These are phyloP conservation scores for Phycomyces blakesleeanus DNA, from an alignment of 192 early-diverging fungal genomes.

Conservation along the genomic window DNA sequence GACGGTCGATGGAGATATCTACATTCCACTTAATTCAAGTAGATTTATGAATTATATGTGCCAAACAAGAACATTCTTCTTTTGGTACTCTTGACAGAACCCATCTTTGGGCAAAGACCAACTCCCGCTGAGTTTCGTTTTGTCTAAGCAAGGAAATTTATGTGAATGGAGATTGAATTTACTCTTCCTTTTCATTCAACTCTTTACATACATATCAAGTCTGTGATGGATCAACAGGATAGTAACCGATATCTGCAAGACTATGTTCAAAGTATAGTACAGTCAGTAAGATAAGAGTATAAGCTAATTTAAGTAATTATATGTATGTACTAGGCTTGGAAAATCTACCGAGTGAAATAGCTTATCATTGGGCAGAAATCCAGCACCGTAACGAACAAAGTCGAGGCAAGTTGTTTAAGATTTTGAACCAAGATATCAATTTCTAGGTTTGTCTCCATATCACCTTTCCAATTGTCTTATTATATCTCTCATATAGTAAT, in stretches of 20 bases:
- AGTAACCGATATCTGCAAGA: constrained; percentile 29
- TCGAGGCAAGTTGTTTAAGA: constrained; percentile 6
- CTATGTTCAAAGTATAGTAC: constrained; percentile 22
- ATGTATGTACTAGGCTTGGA: constrained; percentile 20
- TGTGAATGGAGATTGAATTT: no score
- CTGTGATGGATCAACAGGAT: constrained; percentile 19
- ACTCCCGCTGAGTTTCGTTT: no score
- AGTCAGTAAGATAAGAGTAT: not conserved
- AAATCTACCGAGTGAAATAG: constrained; percentile 39
- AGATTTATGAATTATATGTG: no score
- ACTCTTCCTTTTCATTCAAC: no score
- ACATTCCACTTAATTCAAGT: no score
- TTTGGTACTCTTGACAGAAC: no score
- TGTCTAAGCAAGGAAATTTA: no score
- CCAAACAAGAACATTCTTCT: no score
- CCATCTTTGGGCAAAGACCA: no score
- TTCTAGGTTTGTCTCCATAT: not conserved
- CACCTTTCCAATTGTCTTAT: not conserved
- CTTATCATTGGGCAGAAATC: constrained; percentile 34
- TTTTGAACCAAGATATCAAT: not conserved
- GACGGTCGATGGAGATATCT: no score
- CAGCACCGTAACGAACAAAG: constrained; percentile 25
- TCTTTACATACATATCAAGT: no score
- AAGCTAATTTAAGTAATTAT: not conserved
- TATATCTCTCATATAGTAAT: constrained; percentile 11